phyloP scores from a whole-genome alignment of 2,329 filamentous ascomycete genomes.

The Chrysosporium queenslandicum region DNA sequence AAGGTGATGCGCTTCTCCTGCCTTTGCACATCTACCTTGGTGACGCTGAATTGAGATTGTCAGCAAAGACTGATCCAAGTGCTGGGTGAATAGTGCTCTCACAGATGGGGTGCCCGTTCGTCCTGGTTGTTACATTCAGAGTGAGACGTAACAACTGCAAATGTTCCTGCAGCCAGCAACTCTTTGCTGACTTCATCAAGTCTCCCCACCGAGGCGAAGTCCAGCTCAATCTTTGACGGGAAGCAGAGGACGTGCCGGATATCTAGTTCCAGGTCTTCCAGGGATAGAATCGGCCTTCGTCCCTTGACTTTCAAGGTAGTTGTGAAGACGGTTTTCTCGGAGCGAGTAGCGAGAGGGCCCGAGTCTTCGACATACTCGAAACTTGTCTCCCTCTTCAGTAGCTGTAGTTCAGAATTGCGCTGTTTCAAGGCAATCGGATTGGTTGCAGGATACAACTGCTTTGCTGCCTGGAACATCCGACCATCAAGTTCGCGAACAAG shows the following conservation, averaged over 20 bases:
- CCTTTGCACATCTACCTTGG: slow-evolving; percentile 8
- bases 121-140: slow-evolving; percentile 18
- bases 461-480: slow-evolving; percentile 1
- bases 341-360: not conserved
- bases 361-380: slow-evolving; percentile 13
- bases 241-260: slow-evolving; percentile 5
- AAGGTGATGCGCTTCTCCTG: slow-evolving; percentile 11
- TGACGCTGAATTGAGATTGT: slow-evolving; percentile 3
- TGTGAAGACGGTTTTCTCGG: slow-evolving; percentile 1
- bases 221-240: slow-evolving; percentile 11
- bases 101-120: slow-evolving; percentile 18
- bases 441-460: slow-evolving; percentile 7
- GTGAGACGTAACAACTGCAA: slow-evolving; percentile 19
- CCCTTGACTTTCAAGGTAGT: slow-evolving; percentile 5
- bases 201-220: slow-evolving; percentile 8
- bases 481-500: not conserved
- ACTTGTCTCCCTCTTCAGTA: slow-evolving; percentile 6
- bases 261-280: slow-evolving; percentile 11
- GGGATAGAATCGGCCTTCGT: slow-evolving; percentile 2
- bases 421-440: not conserved
- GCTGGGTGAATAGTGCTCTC: slow-evolving; percentile 1
- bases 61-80: not conserved
- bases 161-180: slow-evolving; percentile 10
- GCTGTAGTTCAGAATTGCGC: not conserved
- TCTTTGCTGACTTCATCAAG: slow-evolving; percentile 10